Evolutionary conservation across 2,329 filamentous ascomycete species (phyloP).

Genomic region (Aspergillus neoniger): DNA sequence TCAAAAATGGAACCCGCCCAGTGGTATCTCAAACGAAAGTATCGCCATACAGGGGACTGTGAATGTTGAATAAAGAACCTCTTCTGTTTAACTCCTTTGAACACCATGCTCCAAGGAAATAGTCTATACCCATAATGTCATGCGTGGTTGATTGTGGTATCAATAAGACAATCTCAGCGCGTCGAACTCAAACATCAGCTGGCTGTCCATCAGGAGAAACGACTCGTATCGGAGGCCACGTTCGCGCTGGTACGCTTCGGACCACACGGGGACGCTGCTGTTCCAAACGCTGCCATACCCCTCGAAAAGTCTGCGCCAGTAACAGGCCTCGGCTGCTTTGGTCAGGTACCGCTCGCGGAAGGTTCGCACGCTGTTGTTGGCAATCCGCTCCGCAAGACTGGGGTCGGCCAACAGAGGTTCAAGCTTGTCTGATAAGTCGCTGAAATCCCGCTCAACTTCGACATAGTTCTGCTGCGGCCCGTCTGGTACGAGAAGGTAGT

Average conservation of each 20-base stretch:
- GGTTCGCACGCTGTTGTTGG: slow-evolving; percentile 45
- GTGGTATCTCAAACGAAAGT: slow-evolving; percentile 1
- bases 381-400: slow-evolving; percentile 45
- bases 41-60: background rate
- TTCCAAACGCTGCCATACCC: slow-evolving; percentile 29
- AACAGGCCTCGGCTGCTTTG: slow-evolving; percentile 53
- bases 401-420: slow-evolving; percentile 39
- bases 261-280: slow-evolving; percentile 14
- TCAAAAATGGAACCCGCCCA: background rate
- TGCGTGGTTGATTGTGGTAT: background rate
- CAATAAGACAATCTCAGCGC: background rate
- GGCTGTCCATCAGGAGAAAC: slow-evolving; percentile 31
- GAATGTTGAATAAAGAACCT: background rate
- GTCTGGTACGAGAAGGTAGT: slow-evolving; percentile 43
- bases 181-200: slow-evolving; percentile 27
- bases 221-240: slow-evolving; percentile 33
- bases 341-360: slow-evolving; percentile 55
- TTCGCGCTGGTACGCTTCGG: slow-evolving; percentile 8
- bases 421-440: slow-evolving; percentile 50
- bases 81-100: background rate
- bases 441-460: slow-evolving; percentile 54
- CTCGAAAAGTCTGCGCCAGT: slow-evolving; percentile 50
- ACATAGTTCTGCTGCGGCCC: slow-evolving; percentile 52
- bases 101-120: background rate
- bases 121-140: background rate